Conservation (phyloP, 1,139 yeast species). For the Pichia sp. region DNA sequence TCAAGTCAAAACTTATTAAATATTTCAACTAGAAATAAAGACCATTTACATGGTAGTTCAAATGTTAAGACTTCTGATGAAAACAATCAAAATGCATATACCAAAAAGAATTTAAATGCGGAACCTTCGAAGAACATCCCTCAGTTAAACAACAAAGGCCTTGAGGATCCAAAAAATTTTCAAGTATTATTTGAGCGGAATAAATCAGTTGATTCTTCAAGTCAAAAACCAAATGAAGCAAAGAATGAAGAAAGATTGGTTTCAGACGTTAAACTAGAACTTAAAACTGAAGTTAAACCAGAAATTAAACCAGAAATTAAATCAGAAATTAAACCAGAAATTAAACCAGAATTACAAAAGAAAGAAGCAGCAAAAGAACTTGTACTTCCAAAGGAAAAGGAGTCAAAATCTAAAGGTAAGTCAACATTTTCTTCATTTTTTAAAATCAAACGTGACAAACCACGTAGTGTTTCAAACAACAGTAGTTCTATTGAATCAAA, state of each 20-base stretch:
- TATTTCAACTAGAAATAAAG: background rate
- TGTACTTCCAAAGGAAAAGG: constrained; percentile 1
- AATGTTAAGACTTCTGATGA: background rate
- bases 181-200: background rate
- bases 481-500: background rate
- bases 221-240: background rate
- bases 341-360: background rate
- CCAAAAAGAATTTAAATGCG: no score
- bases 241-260: background rate
- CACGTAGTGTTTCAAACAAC: constrained; percentile 7
- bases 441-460: constrained; percentile 16
- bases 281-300: no score
- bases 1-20: background rate
- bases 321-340: background rate
- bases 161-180: background rate
- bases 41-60: background rate
- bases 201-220: background rate
- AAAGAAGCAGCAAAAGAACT: background rate
- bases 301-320: no score
- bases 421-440: constrained; percentile 17
- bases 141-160: background rate
- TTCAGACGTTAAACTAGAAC: background rate
- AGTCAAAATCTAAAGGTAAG: constrained; percentile 11
- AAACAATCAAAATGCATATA: background rate
- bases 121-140: background rate